Percentiles rank a stretch among this genome's conserved stretches.
Conservation (phyloP, 352 stramenopile species). For the Globisporangium orthogonon region DNA sequence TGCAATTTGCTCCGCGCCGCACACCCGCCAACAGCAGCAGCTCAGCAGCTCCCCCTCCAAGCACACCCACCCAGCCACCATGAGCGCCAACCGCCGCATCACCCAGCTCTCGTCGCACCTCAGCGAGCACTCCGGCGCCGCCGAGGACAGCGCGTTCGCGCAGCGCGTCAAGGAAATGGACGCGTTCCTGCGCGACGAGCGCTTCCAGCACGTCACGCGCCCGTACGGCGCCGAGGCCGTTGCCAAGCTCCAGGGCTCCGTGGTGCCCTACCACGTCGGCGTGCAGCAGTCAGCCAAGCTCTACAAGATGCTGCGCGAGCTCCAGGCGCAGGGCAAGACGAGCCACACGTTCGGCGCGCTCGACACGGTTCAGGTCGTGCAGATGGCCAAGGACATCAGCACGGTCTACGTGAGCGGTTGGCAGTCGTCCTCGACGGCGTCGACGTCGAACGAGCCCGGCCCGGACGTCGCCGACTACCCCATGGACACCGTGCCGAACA, state of each 20-base stretch:
- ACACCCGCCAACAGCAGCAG: slow-evolving; percentile 9
- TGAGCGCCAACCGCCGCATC: slow-evolving; percentile 70
- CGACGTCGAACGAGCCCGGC: slow-evolving; percentile 93
- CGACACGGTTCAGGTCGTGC: slow-evolving; percentile 94
- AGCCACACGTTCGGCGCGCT: slow-evolving; percentile 87
- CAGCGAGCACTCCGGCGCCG: slow-evolving; percentile 39
- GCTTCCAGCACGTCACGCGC: slow-evolving; percentile 77
- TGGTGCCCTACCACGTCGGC: slow-evolving; percentile 40
- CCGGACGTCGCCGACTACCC: slow-evolving; percentile 98
- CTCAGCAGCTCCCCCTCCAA: neutral
- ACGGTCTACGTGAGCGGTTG: slow-evolving; percentile 97
- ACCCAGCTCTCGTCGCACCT: slow-evolving; percentile 67
- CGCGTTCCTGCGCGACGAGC: slow-evolving; percentile 63
- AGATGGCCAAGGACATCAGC: slow-evolving; percentile 93
- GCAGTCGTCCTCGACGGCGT: slow-evolving; percentile 94
- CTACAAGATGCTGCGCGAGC: slow-evolving; percentile 82
- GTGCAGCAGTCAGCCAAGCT: slow-evolving; percentile 70
- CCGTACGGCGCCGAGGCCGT: slow-evolving; percentile 79
- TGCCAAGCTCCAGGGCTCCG: slow-evolving; percentile 80
- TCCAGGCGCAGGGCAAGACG: slow-evolving; percentile 71
- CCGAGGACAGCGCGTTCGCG: slow-evolving; percentile 55
- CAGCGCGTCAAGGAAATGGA: slow-evolving; percentile 70
- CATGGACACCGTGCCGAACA: slow-evolving; percentile 97
- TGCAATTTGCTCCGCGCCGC: slow-evolving; percentile 32
- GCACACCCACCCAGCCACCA: slow-evolving; percentile 9